Percentiles rank a stretch among this genome's conserved stretches.
Evolutionary conservation across 2,329 filamentous ascomycete genomes (phyloP).

Genomic region (Nectriaceae sp.): DNA sequence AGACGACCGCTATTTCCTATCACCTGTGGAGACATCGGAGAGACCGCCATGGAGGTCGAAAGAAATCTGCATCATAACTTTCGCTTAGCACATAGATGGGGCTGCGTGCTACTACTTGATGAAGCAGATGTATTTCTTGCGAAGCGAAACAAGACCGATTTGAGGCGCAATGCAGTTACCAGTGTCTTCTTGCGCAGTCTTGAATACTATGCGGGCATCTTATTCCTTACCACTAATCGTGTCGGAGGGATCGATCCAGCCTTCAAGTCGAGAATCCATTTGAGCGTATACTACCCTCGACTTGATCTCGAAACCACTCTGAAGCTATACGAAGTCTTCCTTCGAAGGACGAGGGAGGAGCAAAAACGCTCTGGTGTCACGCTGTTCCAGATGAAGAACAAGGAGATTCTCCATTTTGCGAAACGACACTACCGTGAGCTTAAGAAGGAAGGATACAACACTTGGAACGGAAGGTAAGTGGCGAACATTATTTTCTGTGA

Average conservation of each 20-base stretch:
- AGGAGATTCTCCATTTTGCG: constrained; percentile 7
- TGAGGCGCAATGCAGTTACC: constrained; percentile 7
- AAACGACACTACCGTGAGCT: constrained; percentile 4
- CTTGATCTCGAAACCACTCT: constrained; percentile 4
- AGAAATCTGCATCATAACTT: constrained; percentile 5
- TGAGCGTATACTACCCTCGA: constrained; percentile 3
- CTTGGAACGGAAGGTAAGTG: constrained; percentile 22
- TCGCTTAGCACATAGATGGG: constrained; percentile 10
- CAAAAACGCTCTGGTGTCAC: background rate
- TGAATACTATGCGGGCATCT: constrained; percentile 84
- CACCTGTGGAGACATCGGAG: constrained; percentile 13
- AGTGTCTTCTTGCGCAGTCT: constrained; percentile 78
- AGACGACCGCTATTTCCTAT: constrained; percentile 10
- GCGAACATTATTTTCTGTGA: background rate
- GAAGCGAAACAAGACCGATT: constrained; percentile 3
- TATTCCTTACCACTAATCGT: constrained; percentile 82
- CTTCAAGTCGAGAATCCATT: constrained; percentile 9
- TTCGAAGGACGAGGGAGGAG: constrained; percentile 9
- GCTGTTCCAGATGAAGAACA: constrained; percentile 7
- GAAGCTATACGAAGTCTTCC: constrained; percentile 9
- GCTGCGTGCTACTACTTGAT: constrained; percentile 11
- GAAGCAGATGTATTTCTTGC: no score
- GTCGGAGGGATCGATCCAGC: constrained; percentile 47
- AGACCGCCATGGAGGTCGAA: constrained; percentile 7
- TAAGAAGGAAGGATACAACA: constrained; percentile 3